These are phyloP conservation scores for Colletotrichum paranaense DNA, from an alignment of 2,329 filamentous ascomycete genomes.

Conservation along the genomic window DNA sequence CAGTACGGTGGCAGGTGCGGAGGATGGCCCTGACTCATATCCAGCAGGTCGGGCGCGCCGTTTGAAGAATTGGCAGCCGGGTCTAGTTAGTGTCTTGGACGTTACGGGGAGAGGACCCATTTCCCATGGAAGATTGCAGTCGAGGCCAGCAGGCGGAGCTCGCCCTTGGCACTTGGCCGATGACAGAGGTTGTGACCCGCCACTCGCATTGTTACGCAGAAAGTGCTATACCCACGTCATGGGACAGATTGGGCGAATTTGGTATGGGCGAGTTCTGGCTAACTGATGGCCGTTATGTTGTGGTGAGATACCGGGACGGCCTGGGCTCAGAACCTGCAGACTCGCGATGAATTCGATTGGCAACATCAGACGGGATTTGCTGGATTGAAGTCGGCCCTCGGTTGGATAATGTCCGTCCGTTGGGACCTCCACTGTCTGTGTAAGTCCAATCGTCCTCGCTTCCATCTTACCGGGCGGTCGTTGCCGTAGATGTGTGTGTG, in stretches of 20 bases:
- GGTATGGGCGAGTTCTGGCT: constrained; percentile 8
- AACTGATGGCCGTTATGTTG: neutral
- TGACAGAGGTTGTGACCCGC: constrained; percentile 16
- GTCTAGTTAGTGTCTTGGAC: constrained; percentile 1
- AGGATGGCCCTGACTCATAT: constrained; percentile 26
- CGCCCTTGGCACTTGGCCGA: constrained; percentile 1
- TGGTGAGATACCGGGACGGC: constrained; percentile 10
- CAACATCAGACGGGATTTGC: constrained; percentile 14
- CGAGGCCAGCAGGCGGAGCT: neutral
- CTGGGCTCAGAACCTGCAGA: constrained; percentile 16
- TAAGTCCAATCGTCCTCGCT: neutral
- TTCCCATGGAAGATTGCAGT: neutral
- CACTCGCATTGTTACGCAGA: constrained; percentile 31
- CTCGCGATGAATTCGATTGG: constrained; percentile 1
- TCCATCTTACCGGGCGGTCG: too few relatives aligned
- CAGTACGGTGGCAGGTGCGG: neutral
- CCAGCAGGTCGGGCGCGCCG: constrained; percentile 22
- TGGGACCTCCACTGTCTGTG: neutral
- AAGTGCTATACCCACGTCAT: constrained; percentile 31
- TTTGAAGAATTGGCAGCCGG: constrained; percentile 27
- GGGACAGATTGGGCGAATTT: constrained; percentile 13
- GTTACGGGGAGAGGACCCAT: neutral
- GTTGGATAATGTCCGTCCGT: constrained; percentile 9
- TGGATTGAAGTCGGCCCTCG: constrained; percentile 2
- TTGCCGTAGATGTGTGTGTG: neutral